Percentiles rank a stretch among this genome's conserved stretches.
These are phyloP conservation scores for Jackrogersella multiformis DNA, from an alignment of 495 filamentous ascomycete species.

Conservation along the genomic window DNA sequence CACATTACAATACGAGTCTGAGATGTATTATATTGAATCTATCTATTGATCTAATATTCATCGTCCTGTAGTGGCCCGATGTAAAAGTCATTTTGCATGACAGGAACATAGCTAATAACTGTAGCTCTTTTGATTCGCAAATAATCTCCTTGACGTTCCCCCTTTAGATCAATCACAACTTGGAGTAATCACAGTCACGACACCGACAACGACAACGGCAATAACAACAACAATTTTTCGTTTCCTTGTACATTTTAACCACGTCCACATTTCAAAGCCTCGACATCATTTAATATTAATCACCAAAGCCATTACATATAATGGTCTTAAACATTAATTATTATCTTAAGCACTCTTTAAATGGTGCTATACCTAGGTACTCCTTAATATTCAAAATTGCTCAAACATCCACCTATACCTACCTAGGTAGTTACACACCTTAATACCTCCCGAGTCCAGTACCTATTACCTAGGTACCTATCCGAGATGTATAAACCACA, in stretches of 20 bases:
- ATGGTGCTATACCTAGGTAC: too few species aligned
- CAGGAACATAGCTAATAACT: not conserved
- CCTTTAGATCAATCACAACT: slow-evolving; percentile 6
- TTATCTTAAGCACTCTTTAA: too few species aligned
- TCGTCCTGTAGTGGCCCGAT: not conserved
- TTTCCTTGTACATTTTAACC: not conserved
- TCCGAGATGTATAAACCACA: slow-evolving; percentile 35
- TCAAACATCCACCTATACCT: too few species aligned
- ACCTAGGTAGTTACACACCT: too few species aligned
- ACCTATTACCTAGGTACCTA: too few species aligned
- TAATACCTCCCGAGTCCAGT: too few species aligned
- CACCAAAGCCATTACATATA: not conserved
- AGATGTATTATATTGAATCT: not conserved
- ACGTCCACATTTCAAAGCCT: not conserved
- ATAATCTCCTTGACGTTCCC: not conserved
- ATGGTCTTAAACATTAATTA: too few species aligned
- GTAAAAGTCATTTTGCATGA: not conserved
- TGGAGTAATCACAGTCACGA: not conserved
- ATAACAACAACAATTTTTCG: not conserved
- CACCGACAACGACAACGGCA: too few species aligned
- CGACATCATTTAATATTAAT: not conserved
- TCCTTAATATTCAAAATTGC: too few species aligned
- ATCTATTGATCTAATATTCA: not conserved
- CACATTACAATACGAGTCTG: not conserved
- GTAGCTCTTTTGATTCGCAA: not conserved